A percentile compares a stretch with the other conserved stretches of the same genome.
Conservation (phyloP, 768 basidiomycete species). For the Phlebiopsis flavidoalba region DNA sequence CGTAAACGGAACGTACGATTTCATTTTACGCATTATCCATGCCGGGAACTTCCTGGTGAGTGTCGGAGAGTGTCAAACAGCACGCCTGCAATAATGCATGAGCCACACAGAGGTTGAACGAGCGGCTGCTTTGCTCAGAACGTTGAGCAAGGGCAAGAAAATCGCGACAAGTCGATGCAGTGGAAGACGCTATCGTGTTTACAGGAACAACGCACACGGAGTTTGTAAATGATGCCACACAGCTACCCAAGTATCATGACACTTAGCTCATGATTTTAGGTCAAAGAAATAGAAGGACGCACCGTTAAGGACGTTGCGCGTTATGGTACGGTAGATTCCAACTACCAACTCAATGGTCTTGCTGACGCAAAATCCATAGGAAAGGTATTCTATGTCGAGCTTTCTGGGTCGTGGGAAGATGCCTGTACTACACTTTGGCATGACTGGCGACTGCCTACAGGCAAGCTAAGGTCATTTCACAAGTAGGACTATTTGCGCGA, state of each 20-base stretch:
- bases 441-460: conserved; percentile 84
- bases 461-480: conserved; percentile 29
- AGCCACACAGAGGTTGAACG: conserved; percentile 57
- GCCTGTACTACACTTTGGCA: conserved; percentile 78
- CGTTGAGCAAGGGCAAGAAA: conserved; percentile 45
- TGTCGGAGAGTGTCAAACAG: neutral
- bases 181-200: conserved; percentile 11
- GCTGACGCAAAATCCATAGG: conserved; percentile 29
- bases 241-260: neutral
- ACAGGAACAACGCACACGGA: conserved; percentile 30
- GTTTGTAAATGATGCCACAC: conserved; percentile 47
- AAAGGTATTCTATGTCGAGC: conserved; percentile 62
- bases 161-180: conserved; percentile 54
- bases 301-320: conserved; percentile 41
- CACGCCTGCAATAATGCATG: neutral
- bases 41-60: conserved; percentile 19
- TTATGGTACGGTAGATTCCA: conserved; percentile 37
- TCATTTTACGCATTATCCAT: neutral
- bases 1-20: neutral
- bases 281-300: conserved; percentile 46
- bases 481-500: no score
- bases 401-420: conserved; percentile 53
- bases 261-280: conserved; percentile 31
- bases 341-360: neutral
- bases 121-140: conserved; percentile 51